Conservation (phyloP, 768 basidiomycete genomes). For the Amanita jacksonii region DNA sequence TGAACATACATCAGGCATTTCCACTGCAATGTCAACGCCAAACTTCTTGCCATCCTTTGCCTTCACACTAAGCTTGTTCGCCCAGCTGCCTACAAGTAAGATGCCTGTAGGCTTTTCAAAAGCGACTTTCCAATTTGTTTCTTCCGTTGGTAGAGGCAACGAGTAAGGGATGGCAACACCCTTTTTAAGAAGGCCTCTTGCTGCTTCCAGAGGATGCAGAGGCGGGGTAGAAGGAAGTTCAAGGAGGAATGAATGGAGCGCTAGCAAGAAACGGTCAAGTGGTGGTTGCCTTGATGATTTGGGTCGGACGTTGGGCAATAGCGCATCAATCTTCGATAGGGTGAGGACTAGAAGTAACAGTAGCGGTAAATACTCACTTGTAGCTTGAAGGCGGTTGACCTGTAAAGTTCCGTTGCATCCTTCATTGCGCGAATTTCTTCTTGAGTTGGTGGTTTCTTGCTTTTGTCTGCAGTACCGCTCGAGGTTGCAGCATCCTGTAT, state of each 20-base stretch:
- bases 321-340: constrained; percentile 55
- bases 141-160: constrained; percentile 59
- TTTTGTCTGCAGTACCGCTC: constrained; percentile 19
- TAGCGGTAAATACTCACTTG: constrained; percentile 40
- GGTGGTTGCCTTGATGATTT: constrained; percentile 46
- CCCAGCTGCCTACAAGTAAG: constrained; percentile 80
- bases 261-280: constrained; percentile 59
- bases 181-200: constrained; percentile 41
- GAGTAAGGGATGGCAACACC: constrained; percentile 61
- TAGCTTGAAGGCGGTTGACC: constrained; percentile 75
- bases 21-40: constrained; percentile 70
- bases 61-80: constrained; percentile 66
- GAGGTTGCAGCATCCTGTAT: constrained; percentile 8
- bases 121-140: constrained; percentile 82
- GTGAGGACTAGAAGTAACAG: constrained; percentile 9
- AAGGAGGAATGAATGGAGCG: constrained; percentile 57
- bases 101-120: constrained; percentile 75
- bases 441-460: constrained; percentile 52
- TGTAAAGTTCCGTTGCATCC: constrained; percentile 65
- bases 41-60: constrained; percentile 55
- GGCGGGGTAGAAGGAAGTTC: constrained; percentile 47
- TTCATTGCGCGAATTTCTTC: constrained; percentile 64
- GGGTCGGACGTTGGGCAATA: constrained; percentile 69
- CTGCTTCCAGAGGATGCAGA: constrained; percentile 58
- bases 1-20: constrained; percentile 73